Evolutionary conservation across 768 basidiomycete species (phyloP), one percentile per base, ranked within the genome.

Genomic region (Podaxis sp.): DNA sequence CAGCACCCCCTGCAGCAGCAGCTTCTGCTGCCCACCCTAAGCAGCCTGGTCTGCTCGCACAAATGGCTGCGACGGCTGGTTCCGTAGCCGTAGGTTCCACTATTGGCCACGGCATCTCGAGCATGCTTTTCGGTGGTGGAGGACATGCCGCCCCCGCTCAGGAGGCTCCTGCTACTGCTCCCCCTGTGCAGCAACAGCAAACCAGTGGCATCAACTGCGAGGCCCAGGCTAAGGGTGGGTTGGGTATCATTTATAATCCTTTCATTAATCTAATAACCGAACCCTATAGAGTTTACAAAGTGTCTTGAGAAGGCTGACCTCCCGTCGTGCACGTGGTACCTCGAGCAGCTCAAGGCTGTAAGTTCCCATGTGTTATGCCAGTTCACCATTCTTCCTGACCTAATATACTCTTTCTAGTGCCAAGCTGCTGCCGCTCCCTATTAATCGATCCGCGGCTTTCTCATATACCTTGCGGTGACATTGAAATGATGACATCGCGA

Each of bases 21-120:
- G 69, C 79, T 32, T 73, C 83, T 55, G 66, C 80, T 36, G 73
- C 76, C 38, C 77, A 78, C 48, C 72, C 81, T 1, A 68, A 78
- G 62, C 77, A 82, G 63, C 91, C 92, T 1, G 91, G 92, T 13
- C 78, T 94, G 81, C 58, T 94, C 16, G 80, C 84, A 0, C 89
- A 91, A 68, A 93, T 94, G 90, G 92, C 92, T 57, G 89, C 91
- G 4, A 93, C 93, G 5, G 93, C 93, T 27, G 93, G 93, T 63
- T 91, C 90, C 60, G 93, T 95, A 53, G 94, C 93, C 4, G 78
- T 92, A 52, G 94, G 93, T 25, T 93, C 91, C 6, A 88, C 87
- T 59, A 84, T 96, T 64, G 93, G 93, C 48, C 93, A 96, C 70
- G 93, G 93, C n/a, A 70, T 96, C 64, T 93, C 91, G 44, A 82